A percentile compares a stretch with the other conserved stretches of the same genome.
Conservation (phyloP, 305 asterid species). For the Fraxinus sp. region DNA sequence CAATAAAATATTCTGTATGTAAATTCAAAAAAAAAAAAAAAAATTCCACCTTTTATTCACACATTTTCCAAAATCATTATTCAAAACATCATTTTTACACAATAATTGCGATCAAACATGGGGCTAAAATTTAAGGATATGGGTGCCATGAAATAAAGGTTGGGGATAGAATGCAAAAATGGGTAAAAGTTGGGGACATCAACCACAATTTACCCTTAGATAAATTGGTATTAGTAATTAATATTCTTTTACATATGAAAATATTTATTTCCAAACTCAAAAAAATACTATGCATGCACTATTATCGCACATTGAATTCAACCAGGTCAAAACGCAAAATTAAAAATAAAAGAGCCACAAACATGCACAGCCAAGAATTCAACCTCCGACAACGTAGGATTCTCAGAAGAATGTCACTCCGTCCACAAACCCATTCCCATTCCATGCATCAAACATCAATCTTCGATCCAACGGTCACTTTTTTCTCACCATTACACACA, state of each 20-base stretch:
- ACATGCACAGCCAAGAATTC: constrained; percentile 43
- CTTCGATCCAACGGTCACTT: constrained; percentile 43
- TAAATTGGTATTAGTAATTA: constrained; percentile 23
- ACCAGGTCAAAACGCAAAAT: constrained; percentile 42
- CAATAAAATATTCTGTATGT: too few species aligned
- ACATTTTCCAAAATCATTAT: too few species aligned
- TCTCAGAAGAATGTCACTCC: constrained; percentile 40
- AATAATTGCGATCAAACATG: too few species aligned
- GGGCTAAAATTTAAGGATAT: not conserved
- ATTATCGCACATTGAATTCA: not conserved
- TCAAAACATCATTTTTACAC: too few species aligned
- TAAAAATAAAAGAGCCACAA: constrained; percentile 20
- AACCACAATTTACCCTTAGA: not conserved
- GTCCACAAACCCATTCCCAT: constrained; percentile 39
- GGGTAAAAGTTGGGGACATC: not conserved
- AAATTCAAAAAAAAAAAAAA: too few species aligned
- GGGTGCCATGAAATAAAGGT: not conserved
- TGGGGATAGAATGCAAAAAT: not conserved
- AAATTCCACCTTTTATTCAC: too few species aligned
- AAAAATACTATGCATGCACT: too few species aligned
- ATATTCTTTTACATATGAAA: too few species aligned
- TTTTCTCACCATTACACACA: constrained; percentile 23
- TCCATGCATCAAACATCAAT: constrained; percentile 31
- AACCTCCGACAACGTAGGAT: constrained; percentile 57
- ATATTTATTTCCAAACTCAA: too few species aligned